A percentile compares a stretch with the other conserved stretches of the same genome.
These are phyloP conservation scores for Fraxinus paxiana DNA, from an alignment of 305 asterid species.

Conservation along the genomic window DNA sequence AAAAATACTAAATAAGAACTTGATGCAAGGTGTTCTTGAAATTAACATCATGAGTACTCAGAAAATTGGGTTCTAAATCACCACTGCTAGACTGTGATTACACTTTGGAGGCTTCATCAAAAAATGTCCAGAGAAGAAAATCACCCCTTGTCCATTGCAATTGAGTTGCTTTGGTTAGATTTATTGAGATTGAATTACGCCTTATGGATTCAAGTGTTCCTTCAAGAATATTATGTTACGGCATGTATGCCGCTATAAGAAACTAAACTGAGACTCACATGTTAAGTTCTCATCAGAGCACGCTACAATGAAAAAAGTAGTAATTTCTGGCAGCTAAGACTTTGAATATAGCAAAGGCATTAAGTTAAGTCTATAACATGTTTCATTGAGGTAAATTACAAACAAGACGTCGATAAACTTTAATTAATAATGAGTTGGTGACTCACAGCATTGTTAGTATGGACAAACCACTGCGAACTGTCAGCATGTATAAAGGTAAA, in stretches of 20 bases:
- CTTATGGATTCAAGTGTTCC: not conserved
- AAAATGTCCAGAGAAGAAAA: not conserved
- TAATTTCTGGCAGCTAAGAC: not conserved
- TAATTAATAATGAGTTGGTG: not conserved
- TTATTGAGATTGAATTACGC: not conserved
- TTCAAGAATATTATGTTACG: not conserved
- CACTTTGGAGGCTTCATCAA: not conserved
- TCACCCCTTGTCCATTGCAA: not conserved
- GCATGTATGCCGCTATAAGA: not conserved
- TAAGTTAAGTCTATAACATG: not conserved
- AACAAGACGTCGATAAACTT: not conserved
- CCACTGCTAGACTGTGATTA: not conserved
- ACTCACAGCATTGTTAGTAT: not conserved
- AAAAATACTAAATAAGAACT: conserved; percentile 2
- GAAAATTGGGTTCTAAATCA: not conserved
- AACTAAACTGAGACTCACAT: not conserved
- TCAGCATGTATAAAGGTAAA: not conserved
- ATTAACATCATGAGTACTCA: not conserved
- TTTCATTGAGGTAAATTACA: not conserved
- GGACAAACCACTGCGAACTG: not conserved
- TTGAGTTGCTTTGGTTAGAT: not conserved
- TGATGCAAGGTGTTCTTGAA: not conserved
- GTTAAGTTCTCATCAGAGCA: not conserved
- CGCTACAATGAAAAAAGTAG: not conserved
- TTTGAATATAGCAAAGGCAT: not conserved